Conservation (phyloP, 2,329 filamentous ascomycete genomes). For the Coleophoma crateriformis region DNA sequence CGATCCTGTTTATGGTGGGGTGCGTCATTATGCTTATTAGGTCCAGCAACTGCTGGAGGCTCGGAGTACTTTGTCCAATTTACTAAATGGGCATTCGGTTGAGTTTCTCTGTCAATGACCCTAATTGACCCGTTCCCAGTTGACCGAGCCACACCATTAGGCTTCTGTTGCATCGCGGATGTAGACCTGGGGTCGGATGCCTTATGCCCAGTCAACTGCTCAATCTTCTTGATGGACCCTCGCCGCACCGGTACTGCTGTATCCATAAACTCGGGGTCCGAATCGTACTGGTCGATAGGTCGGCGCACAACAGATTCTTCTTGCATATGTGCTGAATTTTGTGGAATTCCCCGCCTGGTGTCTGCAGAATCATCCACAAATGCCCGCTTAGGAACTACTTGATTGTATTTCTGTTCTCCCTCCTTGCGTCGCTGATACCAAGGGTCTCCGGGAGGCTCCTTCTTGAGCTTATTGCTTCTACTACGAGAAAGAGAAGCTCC, state of each 20-base stretch:
- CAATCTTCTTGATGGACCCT: slow-evolving; percentile 19
- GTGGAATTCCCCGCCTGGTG: slow-evolving; percentile 3
- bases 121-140: neutral
- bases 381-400: slow-evolving; percentile 20
- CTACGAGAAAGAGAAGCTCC: slow-evolving; percentile 37
- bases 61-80: slow-evolving; percentile 17
- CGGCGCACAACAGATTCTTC: neutral
- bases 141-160: neutral
- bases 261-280: slow-evolving; percentile 8
- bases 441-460: slow-evolving; percentile 48
- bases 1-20: slow-evolving; percentile 10
- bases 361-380: slow-evolving; percentile 10
- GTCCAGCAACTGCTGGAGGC: slow-evolving; percentile 11
- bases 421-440: slow-evolving; percentile 38
- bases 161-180: neutral
- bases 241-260: slow-evolving; percentile 18
- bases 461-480: slow-evolving; percentile 54
- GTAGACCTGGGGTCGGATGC: slow-evolving; percentile 2
- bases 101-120: slow-evolving; percentile 9
- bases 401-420: slow-evolving; percentile 32
- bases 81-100: slow-evolving; percentile 13
- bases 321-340: slow-evolving; percentile 3
- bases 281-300: slow-evolving; percentile 11
- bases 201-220: slow-evolving; percentile 21
- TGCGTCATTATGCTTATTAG: slow-evolving; percentile 9